Evolutionary conservation across 2,329 filamentous ascomycete species (phyloP), one percentile per base, ranked within the genome.

Genomic region (Penicillium decumbens): DNA sequence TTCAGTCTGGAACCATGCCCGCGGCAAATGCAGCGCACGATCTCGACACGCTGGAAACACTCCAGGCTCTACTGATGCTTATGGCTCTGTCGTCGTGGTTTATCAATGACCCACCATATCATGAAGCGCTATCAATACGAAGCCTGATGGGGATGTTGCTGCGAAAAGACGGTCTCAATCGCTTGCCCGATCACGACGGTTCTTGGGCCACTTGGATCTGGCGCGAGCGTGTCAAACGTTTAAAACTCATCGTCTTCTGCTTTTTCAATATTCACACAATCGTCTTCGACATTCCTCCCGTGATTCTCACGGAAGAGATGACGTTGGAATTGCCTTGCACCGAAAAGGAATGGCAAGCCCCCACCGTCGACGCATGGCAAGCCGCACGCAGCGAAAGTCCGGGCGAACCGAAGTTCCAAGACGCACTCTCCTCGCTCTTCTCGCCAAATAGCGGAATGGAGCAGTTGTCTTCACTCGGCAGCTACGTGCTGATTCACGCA

Each of bases 221-320:
- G 6, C 57, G 52, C 6, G 65, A 68, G 47, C 54, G 54, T 23
- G 58, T 64, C 3, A 68, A 68, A 41, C 57, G 65, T 7, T 66
- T 64, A 8, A 67, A 62, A 23, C 44, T 68, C 5, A 66, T 68
- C n/a, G 61, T 65, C 0, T 64, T 65, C 35, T 70, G 53, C 56
- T 74, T 63, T 47, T 61, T 67, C 25, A 66, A 65, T n/a, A 65
- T 68, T 12, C 65, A 65, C 27, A 68, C 65, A 3, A 67, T 68
- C n/a, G 64, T 68, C 1, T 68, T 68, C 12, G 65, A 68, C 30
- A 46, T 68, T 2, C 62, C 65, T 1, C 63, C 65, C 0, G 52
- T 66, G 42, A 61, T 68, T 6, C 51, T 68, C 6, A 63, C 64
- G 0, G 66, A 68, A 41, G 66, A 68, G 25, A 41, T 67, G 12